Evolutionary conservation across 2,329 filamentous ascomycete genomes (phyloP).

Genomic region (Fusarium transvaalense): DNA sequence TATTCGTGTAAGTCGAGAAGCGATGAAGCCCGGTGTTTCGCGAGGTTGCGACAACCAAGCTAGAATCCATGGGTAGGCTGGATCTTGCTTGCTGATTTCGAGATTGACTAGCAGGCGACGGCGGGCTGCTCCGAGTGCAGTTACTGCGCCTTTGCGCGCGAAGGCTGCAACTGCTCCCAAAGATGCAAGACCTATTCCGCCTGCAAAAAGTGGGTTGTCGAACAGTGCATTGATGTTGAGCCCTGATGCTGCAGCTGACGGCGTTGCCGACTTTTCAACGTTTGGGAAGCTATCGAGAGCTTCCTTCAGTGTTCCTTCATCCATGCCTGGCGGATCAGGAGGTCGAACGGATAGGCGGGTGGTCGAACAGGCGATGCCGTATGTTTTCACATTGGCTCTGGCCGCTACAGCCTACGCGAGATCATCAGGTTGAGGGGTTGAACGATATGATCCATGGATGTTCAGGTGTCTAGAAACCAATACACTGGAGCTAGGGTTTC

Average conservation of each 20-base stretch:
- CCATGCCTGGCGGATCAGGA: constrained; percentile 22
- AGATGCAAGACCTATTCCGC: constrained; percentile 90
- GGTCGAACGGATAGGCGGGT: constrained; percentile 21
- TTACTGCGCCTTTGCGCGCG: constrained; percentile 80
- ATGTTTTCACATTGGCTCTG: constrained; percentile 24
- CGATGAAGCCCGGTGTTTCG: constrained; percentile 69
- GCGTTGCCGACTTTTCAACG: constrained; percentile 51
- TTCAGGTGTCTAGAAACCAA: neutral
- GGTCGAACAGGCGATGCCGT: constrained; percentile 14
- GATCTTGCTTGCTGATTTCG: constrained; percentile 94
- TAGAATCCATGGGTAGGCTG: constrained; percentile 93
- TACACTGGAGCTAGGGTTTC: constrained; percentile 1
- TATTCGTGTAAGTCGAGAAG: constrained; percentile 68
- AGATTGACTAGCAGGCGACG: constrained; percentile 92
- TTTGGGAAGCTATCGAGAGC: constrained; percentile 39
- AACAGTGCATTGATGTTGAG: constrained; percentile 70
- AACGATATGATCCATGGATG: neutral
- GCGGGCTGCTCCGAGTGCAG: constrained; percentile 79
- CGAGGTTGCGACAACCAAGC: constrained; percentile 93
- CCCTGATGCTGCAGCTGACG: constrained; percentile 49
- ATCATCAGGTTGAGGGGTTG: constrained; percentile 8
- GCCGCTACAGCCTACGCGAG: neutral
- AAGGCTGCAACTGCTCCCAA: constrained; percentile 86
- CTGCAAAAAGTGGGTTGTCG: constrained; percentile 73
- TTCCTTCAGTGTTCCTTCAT: constrained; percentile 37